These are phyloP conservation scores for Gossypium trilobum DNA, from an alignment of 441 rosid genomes.

Conservation along the genomic window DNA sequence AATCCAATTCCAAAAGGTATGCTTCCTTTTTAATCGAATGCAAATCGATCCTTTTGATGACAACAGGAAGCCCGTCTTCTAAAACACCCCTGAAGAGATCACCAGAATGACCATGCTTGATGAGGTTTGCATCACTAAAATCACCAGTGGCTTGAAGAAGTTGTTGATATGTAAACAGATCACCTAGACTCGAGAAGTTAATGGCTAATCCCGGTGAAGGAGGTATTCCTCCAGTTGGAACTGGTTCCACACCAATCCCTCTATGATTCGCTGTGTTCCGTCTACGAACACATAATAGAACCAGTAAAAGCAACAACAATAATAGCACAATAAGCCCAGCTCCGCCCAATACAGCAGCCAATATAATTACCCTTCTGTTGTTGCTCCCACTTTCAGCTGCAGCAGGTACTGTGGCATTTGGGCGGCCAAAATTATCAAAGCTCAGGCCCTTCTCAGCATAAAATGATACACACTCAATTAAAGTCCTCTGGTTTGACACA, in stretches of 20 bases:
- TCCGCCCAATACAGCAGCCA: constrained; percentile 60
- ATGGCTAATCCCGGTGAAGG: constrained; percentile 37
- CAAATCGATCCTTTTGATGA: constrained; percentile 60
- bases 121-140: constrained; percentile 57
- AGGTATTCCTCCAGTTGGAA: constrained; percentile 33
- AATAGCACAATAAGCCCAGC: constrained; percentile 43
- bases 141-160: constrained; percentile 57
- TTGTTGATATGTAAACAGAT: constrained; percentile 58
- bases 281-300: constrained; percentile 36
- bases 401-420: constrained; percentile 39
- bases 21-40: constrained; percentile 42
- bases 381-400: constrained; percentile 30
- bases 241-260: constrained; percentile 44
- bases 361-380: constrained; percentile 37
- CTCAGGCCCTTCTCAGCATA: constrained; percentile 46
- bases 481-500: constrained; percentile 48
- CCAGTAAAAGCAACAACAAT: constrained; percentile 31
- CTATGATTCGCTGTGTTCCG: constrained; percentile 35
- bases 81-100: constrained; percentile 59
- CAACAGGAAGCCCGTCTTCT: constrained; percentile 49
- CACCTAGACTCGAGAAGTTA: constrained; percentile 51
- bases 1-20: constrained; percentile 57
- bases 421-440: constrained; percentile 70
- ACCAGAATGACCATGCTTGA: constrained; percentile 88
- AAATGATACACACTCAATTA: constrained; percentile 47